phyloP scores from a whole-genome alignment of 371 early-diverging fungal genomes.

The Mucor circinelloides region DNA sequence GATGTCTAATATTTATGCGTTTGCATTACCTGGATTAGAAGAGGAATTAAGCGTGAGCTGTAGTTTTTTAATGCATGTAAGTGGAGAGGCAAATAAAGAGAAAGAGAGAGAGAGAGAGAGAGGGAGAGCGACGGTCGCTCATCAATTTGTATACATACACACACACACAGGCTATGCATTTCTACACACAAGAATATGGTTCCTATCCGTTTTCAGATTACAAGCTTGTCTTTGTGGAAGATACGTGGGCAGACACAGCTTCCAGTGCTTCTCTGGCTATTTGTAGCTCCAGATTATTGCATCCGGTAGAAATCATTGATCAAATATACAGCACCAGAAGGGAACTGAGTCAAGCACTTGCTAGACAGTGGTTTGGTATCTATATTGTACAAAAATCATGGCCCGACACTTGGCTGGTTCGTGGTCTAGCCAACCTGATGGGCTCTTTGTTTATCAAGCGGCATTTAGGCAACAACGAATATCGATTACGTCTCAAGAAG shows the following conservation, averaged over 20 bases:
- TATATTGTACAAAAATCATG: slow-evolving; percentile 80
- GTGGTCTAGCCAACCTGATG: slow-evolving; percentile 79
- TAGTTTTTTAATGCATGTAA: slow-evolving; percentile 61
- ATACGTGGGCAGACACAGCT: slow-evolving; percentile 64
- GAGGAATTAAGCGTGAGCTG: slow-evolving; percentile 66
- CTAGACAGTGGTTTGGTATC: slow-evolving; percentile 93
- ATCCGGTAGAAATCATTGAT: slow-evolving; percentile 81
- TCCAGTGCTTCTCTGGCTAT: slow-evolving; percentile 75
- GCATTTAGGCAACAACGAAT: slow-evolving; percentile 88
- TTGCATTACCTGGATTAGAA: slow-evolving; percentile 60
- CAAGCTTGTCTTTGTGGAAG: slow-evolving; percentile 88
- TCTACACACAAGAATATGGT: slow-evolving; percentile 84
- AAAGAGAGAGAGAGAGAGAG: too few species aligned
- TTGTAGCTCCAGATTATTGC: slow-evolving; percentile 70
- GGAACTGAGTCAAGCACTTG: slow-evolving; percentile 69
- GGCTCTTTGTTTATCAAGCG: slow-evolving; percentile 74
- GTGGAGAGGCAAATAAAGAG: background rate
- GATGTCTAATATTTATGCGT: slow-evolving; percentile 72
- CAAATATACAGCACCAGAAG: slow-evolving; percentile 83
- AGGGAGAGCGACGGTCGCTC: too few species aligned
- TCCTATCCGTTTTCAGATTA: slow-evolving; percentile 87
- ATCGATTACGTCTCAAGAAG: slow-evolving; percentile 78
- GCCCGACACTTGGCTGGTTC: slow-evolving; percentile 88
- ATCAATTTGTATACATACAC: too few species aligned
- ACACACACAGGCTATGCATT: slow-evolving; percentile 78